Evolutionary conservation across 257 asterid species (phyloP).

Genomic region (Solanum ossicruentum): DNA sequence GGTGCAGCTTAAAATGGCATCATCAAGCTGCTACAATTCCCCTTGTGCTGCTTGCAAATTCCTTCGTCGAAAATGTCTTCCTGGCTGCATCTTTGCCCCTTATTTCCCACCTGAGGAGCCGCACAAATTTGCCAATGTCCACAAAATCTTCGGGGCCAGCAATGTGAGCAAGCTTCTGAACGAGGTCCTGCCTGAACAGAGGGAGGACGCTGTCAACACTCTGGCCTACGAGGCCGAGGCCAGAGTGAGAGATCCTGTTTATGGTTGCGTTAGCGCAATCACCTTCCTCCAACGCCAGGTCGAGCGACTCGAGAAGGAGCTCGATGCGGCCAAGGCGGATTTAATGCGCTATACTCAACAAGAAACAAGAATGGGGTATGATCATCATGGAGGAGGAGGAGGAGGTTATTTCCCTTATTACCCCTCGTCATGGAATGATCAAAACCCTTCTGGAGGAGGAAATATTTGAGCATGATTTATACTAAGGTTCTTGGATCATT

Average conservation of each 20-base stretch:
- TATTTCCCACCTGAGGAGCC: conserved; percentile 44
- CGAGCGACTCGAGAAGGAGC: conserved; percentile 30
- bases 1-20: conserved; percentile 19
- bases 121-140: conserved; percentile 34
- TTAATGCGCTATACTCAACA: conserved; percentile 15
- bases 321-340: conserved; percentile 21
- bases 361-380: conserved; percentile 3
- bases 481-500: not conserved
- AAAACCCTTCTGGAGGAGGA: not conserved
- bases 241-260: conserved; percentile 33
- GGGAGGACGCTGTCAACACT: conserved; percentile 35
- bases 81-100: conserved; percentile 30
- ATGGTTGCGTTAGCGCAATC: conserved; percentile 39
- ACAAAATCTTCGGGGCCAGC: conserved; percentile 39
- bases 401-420: conserved; percentile 1
- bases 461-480: not conserved
- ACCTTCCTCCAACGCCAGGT: conserved; percentile 31
- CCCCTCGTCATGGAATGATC: conserved; percentile 19
- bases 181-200: conserved; percentile 30
- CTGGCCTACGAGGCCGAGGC: conserved; percentile 47
- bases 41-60: conserved; percentile 52
- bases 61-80: conserved; percentile 30
- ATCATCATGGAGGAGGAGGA: not conserved
- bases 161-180: conserved; percentile 32
- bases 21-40: conserved; percentile 30